Base-by-base conservation (phyloP, 2,329 filamentous ascomycete species). In the Chaetomiaceae sp. region DNA sequence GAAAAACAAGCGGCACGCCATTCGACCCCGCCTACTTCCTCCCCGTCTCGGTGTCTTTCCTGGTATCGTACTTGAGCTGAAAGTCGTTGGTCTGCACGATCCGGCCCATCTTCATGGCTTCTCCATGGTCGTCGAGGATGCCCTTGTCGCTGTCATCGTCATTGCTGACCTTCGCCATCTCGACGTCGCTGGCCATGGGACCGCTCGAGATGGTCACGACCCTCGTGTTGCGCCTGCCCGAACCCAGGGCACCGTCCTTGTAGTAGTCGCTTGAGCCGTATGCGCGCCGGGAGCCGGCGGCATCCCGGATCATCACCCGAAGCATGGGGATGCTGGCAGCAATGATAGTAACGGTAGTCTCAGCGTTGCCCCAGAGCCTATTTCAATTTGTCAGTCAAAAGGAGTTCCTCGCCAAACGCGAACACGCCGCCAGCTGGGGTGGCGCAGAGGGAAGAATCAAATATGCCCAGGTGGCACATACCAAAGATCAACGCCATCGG, bases 301-400 rank as follows among this genome's bases (percentile, higher is more conserved):
- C 47, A 16, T 52, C 53, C 4, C 48, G 48, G 18, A 55, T 36
- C 29, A 55, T 30, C 18, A 50, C 46, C 7, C 55, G 47, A 7
- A 57, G 51, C 43, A 58, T 48, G 10, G 59, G 59, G 20, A 61
- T 61, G 42, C 56, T 59, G 7, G 59, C 52, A 11, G 59, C 59
- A 20, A 59, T 57, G 34, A 61, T 57, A 43, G 59, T 60, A 13
- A 53, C 51, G 6, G 41, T 51, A 11, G 51, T 43, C 32, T 61
- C 59, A 20, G 59, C 56, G 8, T 51, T 51, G 16, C 56, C 58
- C 59, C 58, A 61, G 38, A 58, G 44, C 30, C 47, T 44, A n/a
- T 7, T 16, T 3, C 14, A 18, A n/a, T n/a, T 10, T n/a, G 49
- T 50, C 2, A 33, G 37, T 9, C 16, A 27, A 29, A 6, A 10